phyloP scores from a whole-genome alignment of 2,329 filamentous ascomycete genomes.

The Neobulgaria alba region DNA sequence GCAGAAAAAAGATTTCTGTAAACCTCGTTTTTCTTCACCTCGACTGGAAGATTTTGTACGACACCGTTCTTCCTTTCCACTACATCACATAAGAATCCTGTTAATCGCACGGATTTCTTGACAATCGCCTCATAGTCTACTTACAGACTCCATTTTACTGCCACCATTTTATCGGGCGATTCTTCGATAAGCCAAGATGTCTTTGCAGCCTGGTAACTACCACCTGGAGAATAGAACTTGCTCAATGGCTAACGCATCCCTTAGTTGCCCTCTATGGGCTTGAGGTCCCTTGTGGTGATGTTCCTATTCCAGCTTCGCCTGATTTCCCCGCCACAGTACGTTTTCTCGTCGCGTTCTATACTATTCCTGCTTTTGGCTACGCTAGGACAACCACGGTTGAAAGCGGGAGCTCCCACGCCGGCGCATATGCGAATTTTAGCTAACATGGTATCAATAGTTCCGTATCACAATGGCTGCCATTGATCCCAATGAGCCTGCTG shows the following conservation, averaged over 20 bases:
- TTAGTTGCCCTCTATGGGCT: slow-evolving; percentile 81
- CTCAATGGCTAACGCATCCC: slow-evolving; percentile 28
- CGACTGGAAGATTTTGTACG: slow-evolving; percentile 6
- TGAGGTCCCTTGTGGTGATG: slow-evolving; percentile 76
- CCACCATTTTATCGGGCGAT: no score
- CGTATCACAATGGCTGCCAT: slow-evolving; percentile 98
- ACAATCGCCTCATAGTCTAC: background rate
- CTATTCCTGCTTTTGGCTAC: background rate
- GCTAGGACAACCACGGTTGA: no score
- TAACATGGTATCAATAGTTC: slow-evolving; percentile 63
- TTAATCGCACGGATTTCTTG: slow-evolving; percentile 3
- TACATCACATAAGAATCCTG: slow-evolving; percentile 5
- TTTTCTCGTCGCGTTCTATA: slow-evolving; percentile 19
- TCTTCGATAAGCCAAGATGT: no score
- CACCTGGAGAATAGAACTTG: background rate
- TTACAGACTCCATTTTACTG: no score
- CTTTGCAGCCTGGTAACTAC: slow-evolving; percentile 39
- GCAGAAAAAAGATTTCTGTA: slow-evolving; percentile 20
- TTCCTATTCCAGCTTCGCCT: slow-evolving; percentile 69
- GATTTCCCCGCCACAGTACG: slow-evolving; percentile 80
- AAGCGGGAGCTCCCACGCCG: no score
- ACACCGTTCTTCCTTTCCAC: slow-evolving; percentile 13
- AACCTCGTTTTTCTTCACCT: slow-evolving; percentile 7
- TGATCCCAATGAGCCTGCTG: slow-evolving; percentile 72
- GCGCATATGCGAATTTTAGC: no score